Evolutionary conservation across 352 stramenopile genomes (phyloP), one percentile per base, ranked within the genome.

Genomic region (Lagenidium sp.): DNA sequence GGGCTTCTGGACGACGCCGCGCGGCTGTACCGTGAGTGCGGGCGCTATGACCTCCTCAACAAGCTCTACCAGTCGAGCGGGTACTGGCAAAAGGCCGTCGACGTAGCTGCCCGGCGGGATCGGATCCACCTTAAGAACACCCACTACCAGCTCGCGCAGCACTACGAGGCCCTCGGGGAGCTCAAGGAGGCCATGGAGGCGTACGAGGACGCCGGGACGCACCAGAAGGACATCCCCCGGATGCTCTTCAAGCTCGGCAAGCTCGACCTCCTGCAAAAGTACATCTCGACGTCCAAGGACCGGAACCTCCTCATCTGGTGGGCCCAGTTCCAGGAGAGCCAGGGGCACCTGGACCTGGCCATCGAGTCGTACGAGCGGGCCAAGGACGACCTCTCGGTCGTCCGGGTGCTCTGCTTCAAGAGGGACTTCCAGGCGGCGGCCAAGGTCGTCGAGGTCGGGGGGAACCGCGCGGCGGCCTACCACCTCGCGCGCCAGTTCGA

Each of bases 41-140:
- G 76, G 1, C 81, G 93, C 11, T 97, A 88, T 31, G 93, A 98
- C 50, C 58, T 97, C 32, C 66, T 98, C 13, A 97, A 97, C 45
- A 70, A 76, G 20, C 61, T 98, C 4, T 96, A 97, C 32, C 88
- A 97, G 47, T 68, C 70, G 22, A 85, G 82, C 21, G 90, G 92
- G 2, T 82, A 76, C 47, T 98, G 92, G 93, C 72, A 95, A 25
- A 88, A 95, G 41, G 87, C 91, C 0, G 57, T 97, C 3, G 73
- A 95, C 41, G 57, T 96, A 2, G 90, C 91, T 2, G 49, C 82
- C n/a, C 84, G 79, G 36, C 64, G 86, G 4, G 91, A 97, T 49
- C 75, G 87, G 10, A 95, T 98, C 21, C 86, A 98, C 50, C 57
- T 97, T 8, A 92, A 93, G 46, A 89, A 77, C 6, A 96, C 92